A percentile compares a stretch with the other conserved stretches of the same genome.
Conservation (phyloP, 78 protist species). For the Reticulomyxa filosa region DNA sequence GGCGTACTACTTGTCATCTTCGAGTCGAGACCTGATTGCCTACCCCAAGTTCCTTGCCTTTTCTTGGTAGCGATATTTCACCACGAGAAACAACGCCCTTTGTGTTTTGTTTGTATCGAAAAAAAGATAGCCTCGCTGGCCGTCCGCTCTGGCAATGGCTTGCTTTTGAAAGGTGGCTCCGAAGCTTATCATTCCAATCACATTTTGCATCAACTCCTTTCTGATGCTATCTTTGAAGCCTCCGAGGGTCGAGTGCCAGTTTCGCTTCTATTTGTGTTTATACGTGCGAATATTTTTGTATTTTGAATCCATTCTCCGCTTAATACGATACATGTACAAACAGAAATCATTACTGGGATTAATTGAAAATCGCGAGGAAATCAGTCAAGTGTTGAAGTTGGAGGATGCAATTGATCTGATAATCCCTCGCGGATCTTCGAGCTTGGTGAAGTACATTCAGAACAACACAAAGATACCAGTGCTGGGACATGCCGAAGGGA, state of each 20-base stretch:
- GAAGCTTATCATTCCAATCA: conserved; percentile 31
- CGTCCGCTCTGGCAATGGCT: neutral
- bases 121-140: neutral
- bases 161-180: conserved; percentile 42
- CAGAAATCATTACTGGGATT: no score
- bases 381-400: neutral
- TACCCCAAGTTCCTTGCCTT: no score
- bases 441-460: conserved; percentile 34
- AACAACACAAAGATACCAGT: conserved; percentile 40
- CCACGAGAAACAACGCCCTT: no score
- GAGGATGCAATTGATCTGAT: conserved; percentile 44
- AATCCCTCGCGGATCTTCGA: conserved; percentile 54
- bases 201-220: neutral
- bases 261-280: no score
- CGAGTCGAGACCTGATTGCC: conserved; percentile 66
- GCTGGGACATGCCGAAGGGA: conserved; percentile 60
- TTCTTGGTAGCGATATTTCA: no score
- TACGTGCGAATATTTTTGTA: no score
- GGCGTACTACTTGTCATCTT: conserved; percentile 56
- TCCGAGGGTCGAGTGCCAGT: neutral
- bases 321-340: no score
- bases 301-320: no score
- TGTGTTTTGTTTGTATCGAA: no score
- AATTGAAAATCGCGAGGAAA: no score
- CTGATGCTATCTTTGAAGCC: neutral